A percentile compares a stretch with the other conserved stretches of the same genome.
Evolutionary conservation across 73 alveolate species (phyloP).

Genomic region (Paramecium biaurelia): DNA sequence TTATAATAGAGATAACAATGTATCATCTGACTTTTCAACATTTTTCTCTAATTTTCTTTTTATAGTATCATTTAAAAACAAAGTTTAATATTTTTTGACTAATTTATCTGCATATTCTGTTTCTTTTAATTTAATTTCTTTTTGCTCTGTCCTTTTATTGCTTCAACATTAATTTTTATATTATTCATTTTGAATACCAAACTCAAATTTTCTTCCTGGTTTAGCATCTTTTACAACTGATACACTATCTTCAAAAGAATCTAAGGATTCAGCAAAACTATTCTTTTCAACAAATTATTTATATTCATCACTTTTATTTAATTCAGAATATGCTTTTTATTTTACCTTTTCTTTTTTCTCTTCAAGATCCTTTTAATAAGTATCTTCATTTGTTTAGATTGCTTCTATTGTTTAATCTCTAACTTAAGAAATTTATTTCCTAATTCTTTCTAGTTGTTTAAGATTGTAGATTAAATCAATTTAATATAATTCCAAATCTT

Average conservation of each 20-base stretch:
- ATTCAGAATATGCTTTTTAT: conserved; percentile 1
- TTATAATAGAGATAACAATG: not conserved
- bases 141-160: not conserved
- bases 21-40: not conserved
- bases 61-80: not conserved
- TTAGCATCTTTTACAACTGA: not conserved
- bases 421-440: not conserved
- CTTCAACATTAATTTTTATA: not conserved
- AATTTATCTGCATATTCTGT: conserved; percentile 30
- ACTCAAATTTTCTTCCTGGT: conserved; percentile 23
- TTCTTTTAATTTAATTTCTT: not conserved
- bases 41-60: not conserved
- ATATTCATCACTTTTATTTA: not conserved
- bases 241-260: not conserved
- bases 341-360: not conserved
- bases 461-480: conserved; percentile 32
- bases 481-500: not conserved
- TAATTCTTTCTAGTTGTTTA: conserved; percentile 2
- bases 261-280: not conserved
- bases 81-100: not conserved
- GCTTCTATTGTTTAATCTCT: not conserved
- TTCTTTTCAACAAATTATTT: conserved; percentile 4
- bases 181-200: not conserved
- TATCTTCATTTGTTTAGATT: not conserved
- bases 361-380: not conserved